These are phyloP conservation scores for Gaillardinia entomophila DNA, from an alignment of 805 yeast genomes.

Conservation along the genomic window DNA sequence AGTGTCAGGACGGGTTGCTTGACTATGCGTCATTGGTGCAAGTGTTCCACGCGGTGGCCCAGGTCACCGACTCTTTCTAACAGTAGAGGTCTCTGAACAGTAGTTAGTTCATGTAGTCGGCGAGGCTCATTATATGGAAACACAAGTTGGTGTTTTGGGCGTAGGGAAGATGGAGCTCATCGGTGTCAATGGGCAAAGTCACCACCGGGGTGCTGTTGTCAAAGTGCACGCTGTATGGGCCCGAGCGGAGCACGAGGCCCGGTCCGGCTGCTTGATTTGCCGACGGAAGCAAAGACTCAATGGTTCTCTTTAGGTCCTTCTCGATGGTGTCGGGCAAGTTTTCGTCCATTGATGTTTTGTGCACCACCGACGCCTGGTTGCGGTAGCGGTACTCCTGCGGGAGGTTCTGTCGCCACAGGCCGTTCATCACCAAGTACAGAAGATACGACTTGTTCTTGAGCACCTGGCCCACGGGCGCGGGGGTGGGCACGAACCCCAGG, in stretches of 20 bases:
- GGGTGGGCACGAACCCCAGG: not conserved
- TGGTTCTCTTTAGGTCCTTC: too few species aligned
- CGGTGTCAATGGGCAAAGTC: too few species aligned
- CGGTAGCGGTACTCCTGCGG: not conserved
- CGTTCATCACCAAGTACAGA: conserved; percentile 78
- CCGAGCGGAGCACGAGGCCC: too few species aligned
- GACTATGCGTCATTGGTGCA: not conserved
- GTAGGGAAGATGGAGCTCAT: too few species aligned
- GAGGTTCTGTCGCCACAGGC: not conserved
- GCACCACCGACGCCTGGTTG: not conserved
- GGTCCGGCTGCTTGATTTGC: too few species aligned
- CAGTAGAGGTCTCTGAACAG: too few species aligned
- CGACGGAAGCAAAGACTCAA: too few species aligned
- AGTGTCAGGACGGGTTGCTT: not conserved
- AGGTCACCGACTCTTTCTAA: too few species aligned
- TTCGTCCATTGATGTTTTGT: not conserved
- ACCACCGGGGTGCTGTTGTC: too few species aligned
- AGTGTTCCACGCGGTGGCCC: not conserved
- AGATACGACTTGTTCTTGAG: conserved; percentile 88
- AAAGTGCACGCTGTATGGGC: too few species aligned
- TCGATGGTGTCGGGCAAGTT: too few species aligned
- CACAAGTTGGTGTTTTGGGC: not conserved
- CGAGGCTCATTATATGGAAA: not conserved
- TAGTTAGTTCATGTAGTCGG: too few species aligned
- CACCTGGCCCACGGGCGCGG: conserved; percentile 17